These are phyloP conservation scores for Oehlia diaphana DNA, from an alignment of 192 early-diverging fungal genomes.

Conservation along the genomic window DNA sequence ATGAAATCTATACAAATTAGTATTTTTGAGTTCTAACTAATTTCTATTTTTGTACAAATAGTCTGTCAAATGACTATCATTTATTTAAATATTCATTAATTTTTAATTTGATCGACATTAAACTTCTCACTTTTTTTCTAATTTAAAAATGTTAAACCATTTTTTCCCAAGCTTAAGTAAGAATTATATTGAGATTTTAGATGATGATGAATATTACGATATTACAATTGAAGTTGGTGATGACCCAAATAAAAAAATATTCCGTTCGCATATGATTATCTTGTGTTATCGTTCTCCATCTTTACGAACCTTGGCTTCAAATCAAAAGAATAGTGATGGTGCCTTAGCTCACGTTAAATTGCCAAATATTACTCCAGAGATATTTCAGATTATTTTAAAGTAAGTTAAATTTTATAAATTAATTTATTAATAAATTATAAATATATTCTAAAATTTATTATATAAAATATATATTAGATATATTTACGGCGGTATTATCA, in stretches of 20 bases:
- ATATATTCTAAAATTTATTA: neutral
- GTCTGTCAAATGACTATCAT: no score
- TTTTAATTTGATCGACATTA: no score
- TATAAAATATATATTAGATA: no score
- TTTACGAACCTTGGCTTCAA: neutral
- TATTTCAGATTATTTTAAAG: neutral
- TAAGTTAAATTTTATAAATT: neutral
- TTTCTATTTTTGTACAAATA: no score
- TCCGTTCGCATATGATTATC: conserved; percentile 8
- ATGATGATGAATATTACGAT: neutral
- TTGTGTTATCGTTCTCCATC: neutral
- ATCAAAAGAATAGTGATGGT: neutral
- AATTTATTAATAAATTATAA: neutral
- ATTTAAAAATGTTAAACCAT: neutral
- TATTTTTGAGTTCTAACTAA: no score
- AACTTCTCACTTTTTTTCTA: neutral
- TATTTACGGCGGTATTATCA: neutral
- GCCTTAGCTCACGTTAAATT: neutral
- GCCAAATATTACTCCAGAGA: conserved; percentile 1
- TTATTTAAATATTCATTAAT: no score
- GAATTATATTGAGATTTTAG: neutral
- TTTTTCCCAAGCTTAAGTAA: neutral
- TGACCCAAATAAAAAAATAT: neutral
- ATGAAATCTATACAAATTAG: no score
- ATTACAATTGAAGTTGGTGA: conserved; percentile 21